phyloP scores from a whole-genome alignment of 495 filamentous ascomycete genomes.

The Trichocladium uniseriatum region DNA sequence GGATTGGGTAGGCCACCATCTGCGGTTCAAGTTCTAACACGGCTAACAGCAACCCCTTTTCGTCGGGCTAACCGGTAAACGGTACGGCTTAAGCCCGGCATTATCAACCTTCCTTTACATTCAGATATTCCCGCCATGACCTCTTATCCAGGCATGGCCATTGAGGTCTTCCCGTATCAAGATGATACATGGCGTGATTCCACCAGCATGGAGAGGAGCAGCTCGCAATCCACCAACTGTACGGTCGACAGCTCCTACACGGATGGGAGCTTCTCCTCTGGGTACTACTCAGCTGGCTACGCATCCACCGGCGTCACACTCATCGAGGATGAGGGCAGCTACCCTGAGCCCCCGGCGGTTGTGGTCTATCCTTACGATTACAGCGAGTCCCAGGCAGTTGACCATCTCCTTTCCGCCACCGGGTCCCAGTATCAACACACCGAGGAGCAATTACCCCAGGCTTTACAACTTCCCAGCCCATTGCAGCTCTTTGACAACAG shows the following conservation, averaged over 20 bases:
- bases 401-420: conserved; percentile 1
- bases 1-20: background rate
- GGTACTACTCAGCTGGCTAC: background rate
- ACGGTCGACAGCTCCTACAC: conserved; percentile 6
- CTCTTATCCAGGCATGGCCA: background rate
- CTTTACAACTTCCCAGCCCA: background rate
- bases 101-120: background rate
- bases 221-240: conserved; percentile 2
- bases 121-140: background rate
- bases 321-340: background rate
- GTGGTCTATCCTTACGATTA: background rate
- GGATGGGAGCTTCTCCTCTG: background rate
- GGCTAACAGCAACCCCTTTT: background rate
- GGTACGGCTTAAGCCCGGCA: background rate
- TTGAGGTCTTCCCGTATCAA: background rate
- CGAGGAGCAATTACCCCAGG: background rate
- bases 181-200: background rate
- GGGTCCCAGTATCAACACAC: conserved; percentile 2
- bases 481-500: background rate
- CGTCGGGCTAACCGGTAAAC: background rate
- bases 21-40: background rate
- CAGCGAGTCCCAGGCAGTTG: background rate
- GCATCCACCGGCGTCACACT: background rate
- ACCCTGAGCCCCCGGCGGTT: background rate
- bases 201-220: conserved; percentile 2